These are phyloP conservation scores for Ampelocalamus luodianensis DNA, from an alignment of 176 grass and related monocot species.

Conservation along the genomic window DNA sequence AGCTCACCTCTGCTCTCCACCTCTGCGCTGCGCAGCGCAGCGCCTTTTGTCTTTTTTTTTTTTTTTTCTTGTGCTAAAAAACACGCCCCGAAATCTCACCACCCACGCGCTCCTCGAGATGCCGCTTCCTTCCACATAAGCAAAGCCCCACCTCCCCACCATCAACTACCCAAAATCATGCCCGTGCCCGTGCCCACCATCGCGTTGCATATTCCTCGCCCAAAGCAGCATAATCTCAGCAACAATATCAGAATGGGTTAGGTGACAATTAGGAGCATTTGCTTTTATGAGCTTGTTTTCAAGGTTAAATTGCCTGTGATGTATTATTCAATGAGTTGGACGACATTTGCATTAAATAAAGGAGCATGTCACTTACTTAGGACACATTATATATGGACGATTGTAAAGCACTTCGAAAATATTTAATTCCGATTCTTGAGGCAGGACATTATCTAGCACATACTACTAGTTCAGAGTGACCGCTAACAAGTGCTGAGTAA, in stretches of 20 bases:
- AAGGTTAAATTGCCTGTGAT: background rate
- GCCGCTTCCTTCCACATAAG: constrained; percentile 63
- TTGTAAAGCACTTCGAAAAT: background rate
- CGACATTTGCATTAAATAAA: background rate
- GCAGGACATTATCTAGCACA: background rate
- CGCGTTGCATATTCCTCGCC: background rate
- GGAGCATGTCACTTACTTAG: background rate
- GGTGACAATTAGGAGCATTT: background rate
- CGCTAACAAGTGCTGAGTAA: background rate
- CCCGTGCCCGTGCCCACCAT: background rate
- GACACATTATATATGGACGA: background rate
- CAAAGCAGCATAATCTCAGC: background rate
- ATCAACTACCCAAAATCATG: constrained; percentile 38
- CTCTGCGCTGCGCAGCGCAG: background rate
- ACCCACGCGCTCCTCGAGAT: constrained; percentile 47
- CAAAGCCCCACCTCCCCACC: background rate
- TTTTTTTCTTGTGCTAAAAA: background rate
- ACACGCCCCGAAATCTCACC: constrained; percentile 7
- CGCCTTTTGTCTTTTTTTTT: too few relatives aligned
- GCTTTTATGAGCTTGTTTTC: background rate
- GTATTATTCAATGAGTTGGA: background rate
- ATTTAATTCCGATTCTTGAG: background rate
- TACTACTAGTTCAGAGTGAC: background rate
- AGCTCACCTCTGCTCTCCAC: constrained; percentile 11
- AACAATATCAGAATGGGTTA: background rate